Conservation (phyloP, 176 grass and related monocot genomes). For the Cymbopogon citratus region DNA sequence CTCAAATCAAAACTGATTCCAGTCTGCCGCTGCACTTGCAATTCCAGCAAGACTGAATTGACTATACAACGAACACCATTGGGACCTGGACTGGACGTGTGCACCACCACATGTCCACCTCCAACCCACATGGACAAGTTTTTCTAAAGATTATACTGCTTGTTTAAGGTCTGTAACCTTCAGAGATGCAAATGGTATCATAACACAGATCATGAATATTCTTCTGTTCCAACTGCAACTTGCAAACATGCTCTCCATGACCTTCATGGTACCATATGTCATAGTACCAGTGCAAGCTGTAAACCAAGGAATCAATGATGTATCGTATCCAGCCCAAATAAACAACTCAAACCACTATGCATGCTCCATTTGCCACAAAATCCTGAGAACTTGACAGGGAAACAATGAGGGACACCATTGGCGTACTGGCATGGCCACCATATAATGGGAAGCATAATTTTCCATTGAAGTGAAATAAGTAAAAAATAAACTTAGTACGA, state of each 20-base stretch:
- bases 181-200: neutral
- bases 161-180: neutral
- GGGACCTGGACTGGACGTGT: neutral
- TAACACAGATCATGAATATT: conserved; percentile 11
- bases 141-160: neutral
- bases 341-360: conserved; percentile 7
- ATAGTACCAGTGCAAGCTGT: conserved; percentile 22
- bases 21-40: neutral
- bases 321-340: neutral
- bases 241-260: conserved; percentile 33
- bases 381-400: neutral
- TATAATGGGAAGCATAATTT: conserved; percentile 40
- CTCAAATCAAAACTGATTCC: no score
- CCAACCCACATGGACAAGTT: neutral
- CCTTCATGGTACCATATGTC: neutral
- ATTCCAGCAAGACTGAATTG: neutral
- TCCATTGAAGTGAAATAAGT: conserved; percentile 49
- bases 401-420: neutral
- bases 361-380: conserved; percentile 1
- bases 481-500: conserved; percentile 53
- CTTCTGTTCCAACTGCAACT: neutral
- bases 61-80: neutral
- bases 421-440: neutral
- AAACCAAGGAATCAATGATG: neutral
- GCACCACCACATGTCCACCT: neutral